Evolutionary conservation across 495 filamentous ascomycete species (phyloP).

Genomic region (Trichoderma asperelloides): DNA sequence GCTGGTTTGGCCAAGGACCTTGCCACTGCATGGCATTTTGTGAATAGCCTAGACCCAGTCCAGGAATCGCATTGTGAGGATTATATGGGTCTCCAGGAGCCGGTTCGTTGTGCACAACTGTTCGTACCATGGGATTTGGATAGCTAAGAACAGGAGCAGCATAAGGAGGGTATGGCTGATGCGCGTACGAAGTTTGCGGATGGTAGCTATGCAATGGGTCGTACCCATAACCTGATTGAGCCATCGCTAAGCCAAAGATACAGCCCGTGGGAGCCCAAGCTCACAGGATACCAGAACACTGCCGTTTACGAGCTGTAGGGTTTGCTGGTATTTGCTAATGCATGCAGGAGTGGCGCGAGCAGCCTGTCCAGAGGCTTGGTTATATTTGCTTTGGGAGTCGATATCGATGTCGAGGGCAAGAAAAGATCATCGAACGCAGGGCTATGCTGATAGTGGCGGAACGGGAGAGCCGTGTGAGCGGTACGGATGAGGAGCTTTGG

Average conservation of each 20-base stretch:
- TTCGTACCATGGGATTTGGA: background rate
- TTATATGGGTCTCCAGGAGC: background rate
- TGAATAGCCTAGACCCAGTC: background rate
- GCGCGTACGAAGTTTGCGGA: background rate
- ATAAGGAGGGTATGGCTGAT: background rate
- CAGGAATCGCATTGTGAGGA: conserved; percentile 8
- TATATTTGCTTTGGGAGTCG: background rate
- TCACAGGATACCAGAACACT: background rate
- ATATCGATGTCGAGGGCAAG: background rate
- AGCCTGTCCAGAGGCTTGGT: background rate
- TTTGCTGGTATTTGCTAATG: background rate
- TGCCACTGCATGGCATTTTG: conserved; percentile 3
- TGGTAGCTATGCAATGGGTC: background rate
- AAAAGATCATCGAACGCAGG: background rate
- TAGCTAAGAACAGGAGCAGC: background rate
- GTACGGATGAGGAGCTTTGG: background rate
- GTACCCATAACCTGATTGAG: conserved; percentile 7
- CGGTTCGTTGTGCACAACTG: background rate
- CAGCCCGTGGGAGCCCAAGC: background rate
- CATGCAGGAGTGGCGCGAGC: background rate
- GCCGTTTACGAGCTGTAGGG: background rate
- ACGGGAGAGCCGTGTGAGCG: background rate
- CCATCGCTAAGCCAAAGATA: background rate
- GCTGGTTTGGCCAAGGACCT: background rate
- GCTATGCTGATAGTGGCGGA: background rate